Evolutionary conservation across 2,329 filamentous ascomycete species (phyloP).

Genomic region (Rutstroemia sydowiana): DNA sequence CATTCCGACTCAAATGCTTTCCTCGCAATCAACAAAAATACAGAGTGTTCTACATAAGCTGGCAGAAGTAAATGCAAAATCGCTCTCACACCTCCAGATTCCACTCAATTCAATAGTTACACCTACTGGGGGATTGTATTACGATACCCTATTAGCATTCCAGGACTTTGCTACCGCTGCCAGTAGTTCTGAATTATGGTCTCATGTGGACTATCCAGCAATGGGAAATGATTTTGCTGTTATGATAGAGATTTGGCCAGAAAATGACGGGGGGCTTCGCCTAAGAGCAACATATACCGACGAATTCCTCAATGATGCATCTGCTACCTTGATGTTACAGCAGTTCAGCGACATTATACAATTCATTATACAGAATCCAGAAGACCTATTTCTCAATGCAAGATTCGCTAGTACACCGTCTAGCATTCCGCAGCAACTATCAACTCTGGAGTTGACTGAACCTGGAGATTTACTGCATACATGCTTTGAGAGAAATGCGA

Average conservation of each 20-base stretch:
- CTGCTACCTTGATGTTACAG: constrained; percentile 1
- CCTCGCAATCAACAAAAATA: not conserved
- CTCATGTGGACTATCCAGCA: not conserved
- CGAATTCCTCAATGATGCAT: not conserved
- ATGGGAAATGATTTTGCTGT: constrained; percentile 3
- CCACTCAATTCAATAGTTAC: constrained; percentile 2
- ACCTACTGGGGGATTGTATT: not conserved
- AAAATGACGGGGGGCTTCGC: not conserved
- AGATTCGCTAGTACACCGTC: not conserved
- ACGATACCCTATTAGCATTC: constrained; percentile 1
- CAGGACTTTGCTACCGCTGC: not conserved
- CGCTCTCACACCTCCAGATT: not conserved
- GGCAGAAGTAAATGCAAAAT: not conserved
- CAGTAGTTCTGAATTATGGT: constrained; percentile 1
- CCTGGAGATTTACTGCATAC: not conserved
- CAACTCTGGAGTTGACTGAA: not conserved
- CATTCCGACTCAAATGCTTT: not conserved
- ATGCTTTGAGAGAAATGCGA: not conserved
- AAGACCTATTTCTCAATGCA: not conserved
- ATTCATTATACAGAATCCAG: not conserved
- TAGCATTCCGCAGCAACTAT: not conserved
- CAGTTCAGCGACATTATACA: constrained; percentile 2
- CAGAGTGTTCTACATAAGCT: not conserved
- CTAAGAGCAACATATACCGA: constrained; percentile 1
- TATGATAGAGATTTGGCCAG: constrained; percentile 4